Conservation (phyloP, 495 filamentous ascomycete genomes). For the Neurospora cerealis region DNA sequence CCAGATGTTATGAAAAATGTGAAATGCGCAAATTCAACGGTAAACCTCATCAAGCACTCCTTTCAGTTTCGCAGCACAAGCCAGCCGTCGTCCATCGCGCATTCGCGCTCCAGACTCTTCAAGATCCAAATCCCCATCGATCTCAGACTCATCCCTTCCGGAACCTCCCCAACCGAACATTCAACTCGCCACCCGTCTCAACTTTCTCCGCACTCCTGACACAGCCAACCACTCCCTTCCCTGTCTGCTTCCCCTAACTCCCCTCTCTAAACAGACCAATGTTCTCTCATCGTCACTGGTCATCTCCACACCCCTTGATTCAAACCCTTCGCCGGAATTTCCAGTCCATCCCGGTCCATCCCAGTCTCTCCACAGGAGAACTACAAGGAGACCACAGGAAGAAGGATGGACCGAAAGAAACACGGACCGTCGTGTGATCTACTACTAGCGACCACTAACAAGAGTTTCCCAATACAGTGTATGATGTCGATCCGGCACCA, state of each 20-base stretch:
- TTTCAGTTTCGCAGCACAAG: not conserved
- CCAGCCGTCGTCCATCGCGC: not conserved
- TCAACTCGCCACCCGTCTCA: not conserved
- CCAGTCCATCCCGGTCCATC: not conserved
- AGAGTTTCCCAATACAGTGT: not conserved
- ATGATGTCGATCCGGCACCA: not conserved
- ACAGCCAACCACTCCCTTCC: not conserved
- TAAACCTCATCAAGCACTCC: not conserved
- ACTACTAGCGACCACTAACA: not conserved
- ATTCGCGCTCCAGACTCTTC: not conserved
- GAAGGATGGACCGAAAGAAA: too few species aligned
- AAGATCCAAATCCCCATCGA: not conserved
- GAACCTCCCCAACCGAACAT: not conserved
- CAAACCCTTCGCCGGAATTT: not conserved
- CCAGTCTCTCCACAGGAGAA: not conserved
- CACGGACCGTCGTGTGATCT: not conserved
- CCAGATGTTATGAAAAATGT: not conserved
- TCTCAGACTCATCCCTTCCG: not conserved
- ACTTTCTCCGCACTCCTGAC: not conserved
- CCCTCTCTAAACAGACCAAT: not conserved
- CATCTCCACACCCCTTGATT: not conserved
- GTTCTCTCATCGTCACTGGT: not conserved
- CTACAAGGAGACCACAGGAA: not conserved
- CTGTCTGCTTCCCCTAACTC: not conserved
- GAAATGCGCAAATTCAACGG: not conserved